Evolutionary conservation across 306 rosid genomes (phyloP).

Genomic region (Nissolia schottii): DNA sequence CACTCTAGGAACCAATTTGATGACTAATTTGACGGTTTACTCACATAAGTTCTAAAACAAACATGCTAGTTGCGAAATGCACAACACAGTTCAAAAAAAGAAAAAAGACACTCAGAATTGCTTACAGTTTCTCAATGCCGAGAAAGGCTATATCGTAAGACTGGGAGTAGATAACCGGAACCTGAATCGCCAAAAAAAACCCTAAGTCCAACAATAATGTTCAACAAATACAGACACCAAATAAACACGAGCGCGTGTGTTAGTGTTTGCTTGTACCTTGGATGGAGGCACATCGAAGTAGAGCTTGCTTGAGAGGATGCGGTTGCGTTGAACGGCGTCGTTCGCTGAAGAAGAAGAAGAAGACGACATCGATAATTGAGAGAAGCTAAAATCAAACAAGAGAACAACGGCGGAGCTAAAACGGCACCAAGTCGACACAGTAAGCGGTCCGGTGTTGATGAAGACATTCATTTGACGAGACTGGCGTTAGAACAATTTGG

Average conservation of each 20-base stretch:
- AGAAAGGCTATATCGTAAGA: slow-evolving; percentile 73
- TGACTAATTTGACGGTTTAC: too few relatives aligned
- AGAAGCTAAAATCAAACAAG: too few relatives aligned
- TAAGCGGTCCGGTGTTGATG: neutral
- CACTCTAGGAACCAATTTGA: too few relatives aligned
- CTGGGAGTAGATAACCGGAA: slow-evolving; percentile 75
- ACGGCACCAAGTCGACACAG: slow-evolving; percentile 25
- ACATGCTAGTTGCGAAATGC: neutral
- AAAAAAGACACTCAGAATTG: neutral
- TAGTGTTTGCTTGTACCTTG: slow-evolving; percentile 49
- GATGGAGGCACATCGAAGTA: slow-evolving; percentile 61
- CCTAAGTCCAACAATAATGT: neutral
- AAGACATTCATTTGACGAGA: neutral
- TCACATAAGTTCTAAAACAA: neutral
- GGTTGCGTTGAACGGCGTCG: slow-evolving; percentile 45
- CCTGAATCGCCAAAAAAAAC: slow-evolving; percentile 49
- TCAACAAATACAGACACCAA: neutral
- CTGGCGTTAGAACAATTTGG: neutral
- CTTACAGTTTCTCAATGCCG: slow-evolving; percentile 89
- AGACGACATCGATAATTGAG: neutral
- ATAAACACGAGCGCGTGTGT: neutral
- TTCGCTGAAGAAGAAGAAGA: slow-evolving; percentile 46
- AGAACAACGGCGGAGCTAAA: neutral
- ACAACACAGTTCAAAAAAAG: neutral
- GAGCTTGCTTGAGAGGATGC: slow-evolving; percentile 79